These are phyloP conservation scores for Neofusicoccum kwambonambiense DNA, from an alignment of 2,329 filamentous ascomycete genomes.

Conservation along the genomic window DNA sequence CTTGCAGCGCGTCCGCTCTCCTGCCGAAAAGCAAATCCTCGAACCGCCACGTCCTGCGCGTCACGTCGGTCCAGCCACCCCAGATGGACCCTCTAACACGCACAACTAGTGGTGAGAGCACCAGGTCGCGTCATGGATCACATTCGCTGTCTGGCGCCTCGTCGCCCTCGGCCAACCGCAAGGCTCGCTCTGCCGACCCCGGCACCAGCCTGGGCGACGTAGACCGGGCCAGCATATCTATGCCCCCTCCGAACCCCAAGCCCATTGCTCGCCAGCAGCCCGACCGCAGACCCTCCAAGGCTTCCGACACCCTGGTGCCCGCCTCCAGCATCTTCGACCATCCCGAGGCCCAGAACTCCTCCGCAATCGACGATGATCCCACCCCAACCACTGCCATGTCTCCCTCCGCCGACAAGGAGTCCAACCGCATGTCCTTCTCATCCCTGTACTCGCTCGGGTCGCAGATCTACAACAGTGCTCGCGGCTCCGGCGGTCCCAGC, in stretches of 20 bases:
- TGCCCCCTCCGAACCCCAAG: constrained; percentile 55
- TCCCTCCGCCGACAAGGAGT: constrained; percentile 48
- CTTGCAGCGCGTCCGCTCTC: constrained; percentile 9
- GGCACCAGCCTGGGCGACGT: constrained; percentile 58
- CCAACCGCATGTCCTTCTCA: constrained; percentile 69
- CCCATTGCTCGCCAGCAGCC: constrained; percentile 46
- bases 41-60: constrained; percentile 10
- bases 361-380: constrained; percentile 47
- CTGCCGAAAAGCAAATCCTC: constrained; percentile 9
- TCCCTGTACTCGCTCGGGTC: constrained; percentile 71
- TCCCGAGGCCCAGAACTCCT: constrained; percentile 36
- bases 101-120: constrained; percentile 39
- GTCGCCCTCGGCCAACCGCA: constrained; percentile 44
- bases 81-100: constrained; percentile 28
- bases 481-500: constrained; percentile 50
- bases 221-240: constrained; percentile 62
- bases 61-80: constrained; percentile 20
- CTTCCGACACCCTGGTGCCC: constrained; percentile 40
- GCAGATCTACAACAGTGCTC: constrained; percentile 51
- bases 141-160: constrained; percentile 51
- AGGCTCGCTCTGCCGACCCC: constrained; percentile 60
- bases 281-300: constrained; percentile 41
- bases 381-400: constrained; percentile 46
- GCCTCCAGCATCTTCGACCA: constrained; percentile 21
- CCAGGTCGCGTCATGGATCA: constrained; percentile 33